Conservation (phyloP, 352 stramenopile genomes). For the Phytophthora meadii region DNA sequence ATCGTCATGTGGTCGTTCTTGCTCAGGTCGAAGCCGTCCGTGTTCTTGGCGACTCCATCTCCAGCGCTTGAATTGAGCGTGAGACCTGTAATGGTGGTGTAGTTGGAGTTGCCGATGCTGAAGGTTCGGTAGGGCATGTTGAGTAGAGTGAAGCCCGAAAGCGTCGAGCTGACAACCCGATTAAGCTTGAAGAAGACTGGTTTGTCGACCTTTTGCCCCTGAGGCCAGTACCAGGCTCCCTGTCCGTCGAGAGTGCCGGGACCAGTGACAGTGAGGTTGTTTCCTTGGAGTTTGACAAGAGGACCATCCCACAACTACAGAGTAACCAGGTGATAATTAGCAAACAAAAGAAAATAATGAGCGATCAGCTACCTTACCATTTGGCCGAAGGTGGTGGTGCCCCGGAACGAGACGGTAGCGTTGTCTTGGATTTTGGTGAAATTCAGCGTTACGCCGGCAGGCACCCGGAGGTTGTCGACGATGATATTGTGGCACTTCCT, state of each 20-base stretch:
- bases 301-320: constrained; percentile 34
- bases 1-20: constrained; percentile 35
- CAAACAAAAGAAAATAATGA: not conserved
- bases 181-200: constrained; percentile 25
- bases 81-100: constrained; percentile 26
- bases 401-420: constrained; percentile 30
- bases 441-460: constrained; percentile 40
- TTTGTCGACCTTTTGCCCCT: constrained; percentile 28
- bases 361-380: constrained; percentile 11
- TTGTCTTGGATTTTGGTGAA: constrained; percentile 34
- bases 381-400: constrained; percentile 40
- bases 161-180: constrained; percentile 21
- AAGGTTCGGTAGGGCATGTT: constrained; percentile 30
- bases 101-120: constrained; percentile 18
- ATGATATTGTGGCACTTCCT: constrained; percentile 27
- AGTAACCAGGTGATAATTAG: not conserved
- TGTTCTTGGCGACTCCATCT: constrained; percentile 19
- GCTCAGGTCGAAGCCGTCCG: constrained; percentile 35
- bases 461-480: constrained; percentile 31
- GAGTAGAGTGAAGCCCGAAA: constrained; percentile 38
- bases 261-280: constrained; percentile 35
- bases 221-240: constrained; percentile 41
- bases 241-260: constrained; percentile 42
- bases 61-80: constrained; percentile 26
- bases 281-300: constrained; percentile 35